Percentiles rank a stretch among this genome's conserved stretches.
phyloP scores from a whole-genome alignment of 2,329 filamentous ascomycete species.

The Epichloe gansuensis region DNA sequence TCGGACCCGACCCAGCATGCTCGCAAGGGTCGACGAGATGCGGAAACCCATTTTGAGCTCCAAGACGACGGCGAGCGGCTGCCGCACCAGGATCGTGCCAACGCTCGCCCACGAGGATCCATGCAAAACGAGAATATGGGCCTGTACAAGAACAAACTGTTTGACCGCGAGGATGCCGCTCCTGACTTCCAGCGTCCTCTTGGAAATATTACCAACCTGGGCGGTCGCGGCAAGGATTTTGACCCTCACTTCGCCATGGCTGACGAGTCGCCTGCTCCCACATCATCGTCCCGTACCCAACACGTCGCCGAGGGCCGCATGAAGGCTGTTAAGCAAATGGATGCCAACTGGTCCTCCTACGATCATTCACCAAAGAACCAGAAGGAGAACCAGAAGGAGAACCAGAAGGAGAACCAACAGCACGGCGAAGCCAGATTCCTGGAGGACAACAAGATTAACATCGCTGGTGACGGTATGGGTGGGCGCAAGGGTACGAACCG shows the following conservation, averaged over 20 bases:
- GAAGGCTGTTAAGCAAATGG: conserved; percentile 64
- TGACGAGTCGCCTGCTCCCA: conserved; percentile 48
- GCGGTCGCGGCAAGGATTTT: conserved; percentile 65
- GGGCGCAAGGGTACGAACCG: conserved; percentile 41
- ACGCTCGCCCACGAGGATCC: conserved; percentile 37
- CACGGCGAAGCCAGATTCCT: conserved; percentile 38
- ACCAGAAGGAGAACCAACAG: conserved; percentile 41
- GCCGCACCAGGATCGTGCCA: conserved; percentile 32
- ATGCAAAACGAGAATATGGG: conserved; percentile 52
- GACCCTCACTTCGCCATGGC: conserved; percentile 65
- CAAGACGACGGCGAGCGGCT: conserved; percentile 57
- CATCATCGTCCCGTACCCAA: conserved; percentile 24
- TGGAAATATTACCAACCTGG: conserved; percentile 58
- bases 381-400: conserved; percentile 47
- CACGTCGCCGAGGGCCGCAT: conserved; percentile 45
- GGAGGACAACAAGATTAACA: conserved; percentile 26
- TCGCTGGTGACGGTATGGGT: conserved; percentile 56
- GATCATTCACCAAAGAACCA: conserved; percentile 41
- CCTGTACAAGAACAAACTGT: conserved; percentile 69
- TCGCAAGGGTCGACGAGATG: conserved; percentile 62
- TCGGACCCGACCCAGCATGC: conserved; percentile 44
- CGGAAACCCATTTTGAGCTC: conserved; percentile 74
- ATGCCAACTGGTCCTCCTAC: conserved; percentile 47
- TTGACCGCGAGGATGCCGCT: conserved; percentile 41
- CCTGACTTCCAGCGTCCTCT: conserved; percentile 35